These are phyloP conservation scores for Trichoderma lentiforme DNA, from an alignment of 2,329 filamentous ascomycete genomes.

Conservation along the genomic window DNA sequence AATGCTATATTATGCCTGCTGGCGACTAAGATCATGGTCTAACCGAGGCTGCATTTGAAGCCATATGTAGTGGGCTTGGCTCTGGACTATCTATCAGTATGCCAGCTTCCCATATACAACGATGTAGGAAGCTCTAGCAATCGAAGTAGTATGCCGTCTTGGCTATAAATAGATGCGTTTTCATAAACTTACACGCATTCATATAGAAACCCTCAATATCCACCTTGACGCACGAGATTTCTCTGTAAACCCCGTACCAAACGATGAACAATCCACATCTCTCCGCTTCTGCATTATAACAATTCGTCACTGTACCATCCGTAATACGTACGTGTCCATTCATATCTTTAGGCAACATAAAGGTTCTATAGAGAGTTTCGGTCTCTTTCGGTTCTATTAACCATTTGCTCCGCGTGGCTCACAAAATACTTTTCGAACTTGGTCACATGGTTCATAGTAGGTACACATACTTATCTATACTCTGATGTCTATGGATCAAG, in stretches of 20 bases:
- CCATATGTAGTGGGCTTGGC: neutral
- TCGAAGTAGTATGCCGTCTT: accelerated
- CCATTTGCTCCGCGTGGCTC: neutral
- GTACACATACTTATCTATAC: neutral
- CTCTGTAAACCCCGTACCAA: neutral
- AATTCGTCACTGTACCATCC: neutral
- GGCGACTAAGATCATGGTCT: neutral
- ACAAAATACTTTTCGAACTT: neutral
- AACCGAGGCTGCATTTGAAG: neutral
- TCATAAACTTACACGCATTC: neutral
- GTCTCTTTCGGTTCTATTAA: neutral
- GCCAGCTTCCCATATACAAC: neutral
- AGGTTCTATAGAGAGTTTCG: neutral
- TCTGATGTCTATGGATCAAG: accelerated
- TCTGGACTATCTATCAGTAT: neutral
- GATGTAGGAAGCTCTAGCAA: neutral
- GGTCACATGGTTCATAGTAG: neutral
- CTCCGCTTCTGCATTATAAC: neutral
- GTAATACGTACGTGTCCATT: neutral
- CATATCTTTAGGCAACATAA: accelerated
- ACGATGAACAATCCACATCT: neutral
- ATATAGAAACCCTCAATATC: neutral
- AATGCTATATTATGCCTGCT: neutral
- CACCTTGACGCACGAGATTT: neutral
- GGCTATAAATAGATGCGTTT: neutral